Base-by-base conservation (phyloP, 192 early-diverging fungal species). In the Backusella mclennaniae region DNA sequence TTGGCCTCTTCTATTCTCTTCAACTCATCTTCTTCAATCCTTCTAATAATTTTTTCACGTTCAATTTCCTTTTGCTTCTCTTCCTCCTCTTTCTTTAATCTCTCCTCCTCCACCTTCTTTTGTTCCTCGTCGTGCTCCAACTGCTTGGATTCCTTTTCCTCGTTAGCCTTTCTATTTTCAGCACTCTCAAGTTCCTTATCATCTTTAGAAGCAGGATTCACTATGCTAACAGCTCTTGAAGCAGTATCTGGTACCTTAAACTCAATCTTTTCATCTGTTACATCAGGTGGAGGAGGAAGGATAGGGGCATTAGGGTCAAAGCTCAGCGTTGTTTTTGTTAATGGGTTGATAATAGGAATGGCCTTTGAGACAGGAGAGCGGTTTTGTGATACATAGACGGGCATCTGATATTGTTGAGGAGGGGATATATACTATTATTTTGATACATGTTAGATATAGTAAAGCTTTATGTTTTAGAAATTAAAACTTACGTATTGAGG, bases 281-380 rank as follows among this genome's bases (percentile, higher is more conserved):
- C 56, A 29, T 63, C 56, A 26, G 56, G 53, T 56, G 21, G 21
- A 21, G 19, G 56, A 63, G 56, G 46, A n/a, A 49, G 19, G 82
- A 75, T 36, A 42, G 39, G 8, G 21, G 69, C n/a, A 9, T 49
- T 71, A 11, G 70, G 42, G 29, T 46, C 42, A 42, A 44, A 42
- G 4, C 29, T 71, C 11, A 71, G 5, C 71, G 91, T 88, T 69
- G 89, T 84, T 77, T 88, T 91, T 41, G 92, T 93, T 3, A 86
- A 81, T 0, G 94, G 94, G 75, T 94, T 88, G 74, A 93, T 89
- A 79, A 95, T 95, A 52, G 87, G 86, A 70, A 95, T 92, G 5
- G 88, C 86, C 71, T 79, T 85, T 41, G 77, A 44, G 79, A 80
- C 59, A 79, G 76, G n/a, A 74, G 75, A 38, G 79, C 76, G 56